Conservation (phyloP, 495 filamentous ascomycete species). For the Lasiosphaeris hirsuta region DNA sequence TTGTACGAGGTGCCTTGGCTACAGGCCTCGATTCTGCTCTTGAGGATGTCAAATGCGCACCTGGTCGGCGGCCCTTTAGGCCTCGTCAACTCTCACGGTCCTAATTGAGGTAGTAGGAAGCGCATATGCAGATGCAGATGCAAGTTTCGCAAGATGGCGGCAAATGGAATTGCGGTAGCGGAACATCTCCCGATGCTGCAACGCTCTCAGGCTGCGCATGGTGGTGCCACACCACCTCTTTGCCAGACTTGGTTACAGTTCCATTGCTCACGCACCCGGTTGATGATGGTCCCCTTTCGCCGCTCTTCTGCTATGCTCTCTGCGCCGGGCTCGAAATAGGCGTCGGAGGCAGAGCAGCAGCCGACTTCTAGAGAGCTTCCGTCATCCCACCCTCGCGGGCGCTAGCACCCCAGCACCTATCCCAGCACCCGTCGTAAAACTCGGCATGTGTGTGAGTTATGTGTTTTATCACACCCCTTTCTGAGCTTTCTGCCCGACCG, state of each 20-base stretch:
- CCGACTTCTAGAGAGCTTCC: not conserved
- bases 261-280: not conserved
- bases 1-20: too few species aligned
- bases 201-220: not conserved
- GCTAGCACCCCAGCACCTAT: too few species aligned
- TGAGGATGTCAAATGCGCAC: too few species aligned
- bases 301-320: not conserved
- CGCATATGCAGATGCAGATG: constrained; percentile 11
- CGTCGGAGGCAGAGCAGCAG: not conserved
- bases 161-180: constrained; percentile 2
- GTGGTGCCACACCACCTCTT: not conserved
- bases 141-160: constrained; percentile 9
- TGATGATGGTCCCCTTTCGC: not conserved
- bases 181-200: constrained; percentile 5
- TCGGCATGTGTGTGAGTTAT: not conserved
- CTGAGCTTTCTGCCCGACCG: too few species aligned
- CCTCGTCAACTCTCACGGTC: not conserved
- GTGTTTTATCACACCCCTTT: not conserved
- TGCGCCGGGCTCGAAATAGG: not conserved
- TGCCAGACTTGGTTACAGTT: too few species aligned
- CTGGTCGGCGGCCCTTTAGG: too few species aligned
- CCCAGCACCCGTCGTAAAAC: not conserved
- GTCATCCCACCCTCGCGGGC: too few species aligned
- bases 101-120: constrained; percentile 2
- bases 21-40: too few species aligned